A percentile compares a stretch with the other conserved stretches of the same genome.
These are phyloP conservation scores for Arachis hypogaea DNA, from an alignment of 306 rosid genomes.

Conservation along the genomic window DNA sequence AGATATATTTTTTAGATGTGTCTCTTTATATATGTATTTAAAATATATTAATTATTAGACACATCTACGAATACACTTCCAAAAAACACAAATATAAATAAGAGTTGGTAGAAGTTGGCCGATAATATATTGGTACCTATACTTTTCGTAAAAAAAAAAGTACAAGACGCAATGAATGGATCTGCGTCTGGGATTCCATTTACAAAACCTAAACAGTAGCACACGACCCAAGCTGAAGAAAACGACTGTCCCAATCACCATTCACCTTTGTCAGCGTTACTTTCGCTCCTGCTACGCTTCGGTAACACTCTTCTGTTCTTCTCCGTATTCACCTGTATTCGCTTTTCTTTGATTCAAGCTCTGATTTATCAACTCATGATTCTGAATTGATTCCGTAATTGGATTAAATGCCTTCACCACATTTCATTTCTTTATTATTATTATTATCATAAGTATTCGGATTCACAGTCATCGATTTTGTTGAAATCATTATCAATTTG, in stretches of 20 bases:
- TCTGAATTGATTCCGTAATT: background rate
- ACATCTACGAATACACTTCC: too few species aligned
- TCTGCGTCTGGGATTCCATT: background rate
- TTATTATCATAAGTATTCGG: too few species aligned
- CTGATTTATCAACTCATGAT: background rate
- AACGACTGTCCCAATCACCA: slow-evolving; percentile 6
- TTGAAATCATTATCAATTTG: background rate
- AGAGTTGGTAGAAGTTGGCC: too few species aligned
- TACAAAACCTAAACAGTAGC: slow-evolving; percentile 14
- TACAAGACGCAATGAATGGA: background rate
- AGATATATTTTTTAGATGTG: too few species aligned
- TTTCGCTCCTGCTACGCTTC: background rate
- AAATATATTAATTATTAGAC: too few species aligned
- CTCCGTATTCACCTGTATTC: background rate
- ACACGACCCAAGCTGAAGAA: background rate
- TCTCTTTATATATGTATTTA: too few species aligned
- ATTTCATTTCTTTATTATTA: too few species aligned
- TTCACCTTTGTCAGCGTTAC: slow-evolving; percentile 17
- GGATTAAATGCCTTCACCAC: background rate
- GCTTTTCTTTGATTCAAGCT: background rate
- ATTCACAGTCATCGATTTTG: background rate
- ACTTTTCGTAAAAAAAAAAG: background rate
- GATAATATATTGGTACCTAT: too few species aligned
- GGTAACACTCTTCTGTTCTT: slow-evolving; percentile 7
- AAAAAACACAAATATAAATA: too few species aligned